These are phyloP conservation scores for Phytophthora macrochlamydospora DNA, from an alignment of 352 stramenopile genomes.

Conservation along the genomic window DNA sequence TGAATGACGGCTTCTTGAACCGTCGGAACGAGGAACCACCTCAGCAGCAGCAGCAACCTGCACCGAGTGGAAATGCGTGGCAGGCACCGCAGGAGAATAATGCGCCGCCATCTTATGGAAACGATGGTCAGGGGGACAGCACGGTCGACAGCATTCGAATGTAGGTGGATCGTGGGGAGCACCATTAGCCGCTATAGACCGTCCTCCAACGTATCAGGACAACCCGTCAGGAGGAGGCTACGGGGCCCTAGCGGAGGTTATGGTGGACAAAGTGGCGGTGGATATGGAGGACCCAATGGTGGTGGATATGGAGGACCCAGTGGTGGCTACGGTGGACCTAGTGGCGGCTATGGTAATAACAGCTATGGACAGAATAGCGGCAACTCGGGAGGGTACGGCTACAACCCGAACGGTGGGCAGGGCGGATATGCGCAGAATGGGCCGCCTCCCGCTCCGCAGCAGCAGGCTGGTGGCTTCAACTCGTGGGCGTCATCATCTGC, in stretches of 20 bases:
- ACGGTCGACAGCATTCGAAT: too few relatives aligned
- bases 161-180: conserved; percentile 18
- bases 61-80: conserved; percentile 29
- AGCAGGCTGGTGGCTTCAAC: conserved; percentile 48
- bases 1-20: conserved; percentile 73
- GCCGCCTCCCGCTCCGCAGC: conserved; percentile 24
- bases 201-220: conserved; percentile 72
- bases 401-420: conserved; percentile 25
- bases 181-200: conserved; percentile 22
- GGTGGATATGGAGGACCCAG: conserved; percentile 12
- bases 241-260: conserved; percentile 5
- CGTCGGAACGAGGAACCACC: conserved; percentile 45
- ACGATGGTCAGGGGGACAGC: too few relatives aligned
- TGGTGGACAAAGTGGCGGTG: background rate
- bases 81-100: conserved; percentile 27
- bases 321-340: conserved; percentile 22
- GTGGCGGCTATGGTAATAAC: conserved; percentile 21
- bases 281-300: conserved; percentile 21
- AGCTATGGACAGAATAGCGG: conserved; percentile 35
- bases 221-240: conserved; percentile 26
- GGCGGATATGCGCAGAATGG: conserved; percentile 28
- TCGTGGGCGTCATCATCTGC: conserved; percentile 54
- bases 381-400: conserved; percentile 30
- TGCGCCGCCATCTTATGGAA: background rate
- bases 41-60: conserved; percentile 17